A percentile compares a stretch with the other conserved stretches of the same genome.
These are phyloP conservation scores for Aspergillus thermomutatus DNA, from an alignment of 2,329 filamentous ascomycete genomes.

Conservation along the genomic window DNA sequence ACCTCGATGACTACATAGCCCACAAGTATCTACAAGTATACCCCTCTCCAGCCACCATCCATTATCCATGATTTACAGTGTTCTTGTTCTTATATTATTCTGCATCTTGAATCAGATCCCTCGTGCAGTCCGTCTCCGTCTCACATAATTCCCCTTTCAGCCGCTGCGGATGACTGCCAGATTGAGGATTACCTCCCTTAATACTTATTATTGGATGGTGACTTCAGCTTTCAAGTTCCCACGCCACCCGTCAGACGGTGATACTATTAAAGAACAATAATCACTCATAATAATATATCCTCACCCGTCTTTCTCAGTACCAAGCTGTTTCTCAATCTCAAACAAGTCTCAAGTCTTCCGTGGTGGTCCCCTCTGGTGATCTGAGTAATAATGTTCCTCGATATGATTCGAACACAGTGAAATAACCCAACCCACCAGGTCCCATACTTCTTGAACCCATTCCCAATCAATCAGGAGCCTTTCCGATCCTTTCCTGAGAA, in stretches of 20 bases:
- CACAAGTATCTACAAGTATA: background rate
- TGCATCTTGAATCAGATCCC: background rate
- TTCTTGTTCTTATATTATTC: too few relatives aligned
- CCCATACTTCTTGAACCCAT: background rate
- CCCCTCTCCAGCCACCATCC: background rate
- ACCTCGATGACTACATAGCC: background rate
- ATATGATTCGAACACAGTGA: background rate
- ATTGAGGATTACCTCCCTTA: too few relatives aligned
- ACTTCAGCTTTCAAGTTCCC: background rate
- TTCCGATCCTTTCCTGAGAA: background rate
- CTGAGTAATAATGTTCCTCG: background rate
- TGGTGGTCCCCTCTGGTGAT: background rate
- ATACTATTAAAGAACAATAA: background rate
- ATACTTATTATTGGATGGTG: background rate
- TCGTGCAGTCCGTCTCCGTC: background rate
- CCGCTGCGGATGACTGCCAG: background rate
- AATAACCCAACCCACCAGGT: background rate
- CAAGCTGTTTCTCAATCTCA: background rate
- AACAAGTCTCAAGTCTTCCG: background rate
- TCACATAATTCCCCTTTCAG: background rate
- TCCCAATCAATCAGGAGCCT: background rate
- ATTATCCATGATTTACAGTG: background rate
- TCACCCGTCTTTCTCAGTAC: background rate
- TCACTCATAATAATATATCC: background rate
- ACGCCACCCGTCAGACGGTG: background rate